Evolutionary conservation across 441 rosid species (phyloP), one percentile per base, ranked within the genome.

Genomic region (Adansonia madagascariensis): DNA sequence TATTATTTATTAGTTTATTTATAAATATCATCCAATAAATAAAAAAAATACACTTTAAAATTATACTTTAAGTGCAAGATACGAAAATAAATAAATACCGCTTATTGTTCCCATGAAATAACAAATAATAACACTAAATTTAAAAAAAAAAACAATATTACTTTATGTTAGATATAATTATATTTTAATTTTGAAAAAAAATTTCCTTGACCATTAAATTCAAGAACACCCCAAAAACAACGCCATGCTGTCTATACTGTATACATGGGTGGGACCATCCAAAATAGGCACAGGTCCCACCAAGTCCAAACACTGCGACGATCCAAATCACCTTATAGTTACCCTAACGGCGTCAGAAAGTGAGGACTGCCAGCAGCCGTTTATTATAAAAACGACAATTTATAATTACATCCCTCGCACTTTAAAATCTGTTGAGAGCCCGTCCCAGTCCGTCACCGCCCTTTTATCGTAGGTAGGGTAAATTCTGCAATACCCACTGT

Each of bases 401-500:
- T 59, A 22, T 4, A 27, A 1, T 22, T 3, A 4, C 64, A 59
- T 22, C 49, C 12, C 39, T 69, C 59, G 15, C 56, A 15, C n/a
- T 17, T 4, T 52, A 52, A 52, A 14, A 52, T 52, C 52, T 27
- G 24, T 35, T 67, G 39, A 1, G 3, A 35, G 76, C 64, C 73
- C 63, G 22, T 64, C 39, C 39, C 15, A 50, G 56, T 50, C 15
- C 15, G 55, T 50, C 53, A 6, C 77, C 60, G 27, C 62, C 18
- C 46, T 20, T 10, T 31, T 12, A 7, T 52, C 5, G 15, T 20
- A 55, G 74, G 22, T 55, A 55, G 74, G 77, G 77, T 78, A 17
- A 41, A n/a, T 31, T 10, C 35, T 4, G 39, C 56, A 31, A 24
- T 4, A 50, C 41, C 24, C 62, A 4, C 56, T 17, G 73, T 47